These are phyloP conservation scores for Alternaria ethzedia DNA, from an alignment of 2,329 filamentous ascomycete species.

Conservation along the genomic window DNA sequence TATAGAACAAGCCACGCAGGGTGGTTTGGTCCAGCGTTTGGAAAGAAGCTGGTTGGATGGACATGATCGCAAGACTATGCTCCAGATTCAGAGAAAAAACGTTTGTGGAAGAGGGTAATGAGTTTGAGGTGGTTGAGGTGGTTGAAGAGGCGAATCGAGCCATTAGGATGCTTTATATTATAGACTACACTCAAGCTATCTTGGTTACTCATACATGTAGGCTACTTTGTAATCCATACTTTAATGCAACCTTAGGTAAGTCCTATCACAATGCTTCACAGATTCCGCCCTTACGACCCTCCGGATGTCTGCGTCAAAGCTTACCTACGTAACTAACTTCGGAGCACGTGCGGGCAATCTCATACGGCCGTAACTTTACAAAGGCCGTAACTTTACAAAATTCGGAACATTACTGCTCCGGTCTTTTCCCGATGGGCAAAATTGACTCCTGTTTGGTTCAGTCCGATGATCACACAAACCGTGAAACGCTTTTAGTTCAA, in stretches of 20 bases:
- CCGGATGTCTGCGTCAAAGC: not conserved
- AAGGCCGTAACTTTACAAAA: not conserved
- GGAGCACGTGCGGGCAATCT: not conserved
- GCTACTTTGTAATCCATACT: not conserved
- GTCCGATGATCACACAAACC: too few species aligned
- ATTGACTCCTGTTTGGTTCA: not conserved
- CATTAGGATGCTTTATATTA: not conserved
- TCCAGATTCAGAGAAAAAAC: not conserved
- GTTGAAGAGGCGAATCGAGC: not conserved
- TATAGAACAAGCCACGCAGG: slow-evolving; percentile 1
- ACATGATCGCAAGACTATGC: not conserved
- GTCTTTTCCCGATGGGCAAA: not conserved
- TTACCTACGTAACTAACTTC: not conserved
- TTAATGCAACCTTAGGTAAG: not conserved
- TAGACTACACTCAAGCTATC: not conserved
- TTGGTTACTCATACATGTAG: not conserved
- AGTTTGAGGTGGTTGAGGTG: not conserved
- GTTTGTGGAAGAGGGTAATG: not conserved
- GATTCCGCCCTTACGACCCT: not conserved
- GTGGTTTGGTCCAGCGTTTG: not conserved
- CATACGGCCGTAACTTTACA: not conserved
- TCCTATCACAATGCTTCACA: not conserved
- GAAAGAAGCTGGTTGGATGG: not conserved
- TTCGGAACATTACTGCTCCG: not conserved
- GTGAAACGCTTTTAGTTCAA: not conserved